These are phyloP conservation scores for Pichia sp. DNA, from an alignment of 1,139 yeast species.

Conservation along the genomic window DNA sequence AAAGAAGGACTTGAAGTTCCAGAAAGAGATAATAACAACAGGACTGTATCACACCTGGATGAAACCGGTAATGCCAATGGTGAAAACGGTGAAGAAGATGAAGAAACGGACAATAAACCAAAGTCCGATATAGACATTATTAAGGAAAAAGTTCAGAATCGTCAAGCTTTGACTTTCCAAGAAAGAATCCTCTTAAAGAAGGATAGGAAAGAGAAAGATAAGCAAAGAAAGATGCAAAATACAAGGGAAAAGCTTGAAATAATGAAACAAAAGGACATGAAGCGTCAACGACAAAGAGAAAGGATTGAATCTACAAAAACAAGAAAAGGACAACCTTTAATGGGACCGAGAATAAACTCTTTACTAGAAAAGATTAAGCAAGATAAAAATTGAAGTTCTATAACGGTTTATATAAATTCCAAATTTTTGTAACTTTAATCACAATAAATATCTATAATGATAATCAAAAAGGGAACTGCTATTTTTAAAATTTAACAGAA, in stretches of 20 bases:
- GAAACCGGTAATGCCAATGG: no score
- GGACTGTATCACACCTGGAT: not conserved
- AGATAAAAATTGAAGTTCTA: constrained; percentile 28
- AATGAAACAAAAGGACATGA: constrained; percentile 20
- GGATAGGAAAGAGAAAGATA: constrained; percentile 25
- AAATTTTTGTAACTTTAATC: no score
- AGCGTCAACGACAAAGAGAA: constrained; percentile 32
- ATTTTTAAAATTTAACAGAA: not conserved
- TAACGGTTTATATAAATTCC: not conserved
- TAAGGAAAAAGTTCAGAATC: constrained; percentile 17
- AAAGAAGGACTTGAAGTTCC: constrained; percentile 56
- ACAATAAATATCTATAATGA: no score
- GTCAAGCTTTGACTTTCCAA: constrained; percentile 26
- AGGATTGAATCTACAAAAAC: constrained; percentile 51
- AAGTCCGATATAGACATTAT: constrained; percentile 8
- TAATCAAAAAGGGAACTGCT: not conserved
- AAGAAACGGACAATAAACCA: constrained; percentile 16
- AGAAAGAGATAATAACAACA: constrained; percentile 15
- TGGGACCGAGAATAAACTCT: constrained; percentile 83
- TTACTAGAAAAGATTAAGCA: constrained; percentile 69
- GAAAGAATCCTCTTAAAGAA: constrained; percentile 29
- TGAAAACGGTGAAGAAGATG: constrained; percentile 19
- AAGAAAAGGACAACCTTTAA: constrained; percentile 73
- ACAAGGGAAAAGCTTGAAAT: constrained; percentile 21
- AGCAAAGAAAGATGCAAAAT: constrained; percentile 26